These are phyloP conservation scores for Porodaedalea pini DNA, from an alignment of 1,284 basidiomycete species.

Conservation along the genomic window DNA sequence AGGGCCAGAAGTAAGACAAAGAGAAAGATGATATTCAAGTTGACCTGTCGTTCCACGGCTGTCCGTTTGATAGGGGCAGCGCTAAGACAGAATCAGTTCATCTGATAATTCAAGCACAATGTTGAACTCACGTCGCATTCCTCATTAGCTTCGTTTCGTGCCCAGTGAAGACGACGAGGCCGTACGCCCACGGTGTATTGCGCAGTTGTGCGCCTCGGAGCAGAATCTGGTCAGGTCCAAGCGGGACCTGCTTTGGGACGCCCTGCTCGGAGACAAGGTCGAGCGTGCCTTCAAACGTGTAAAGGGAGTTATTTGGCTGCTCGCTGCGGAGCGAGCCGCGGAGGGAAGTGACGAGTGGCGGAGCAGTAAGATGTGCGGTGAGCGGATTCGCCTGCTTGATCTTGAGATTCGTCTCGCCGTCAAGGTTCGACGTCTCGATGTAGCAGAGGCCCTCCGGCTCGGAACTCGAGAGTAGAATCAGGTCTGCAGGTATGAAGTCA, in stretches of 20 bases:
- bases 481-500: constrained; percentile 95
- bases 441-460: constrained; percentile 98
- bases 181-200: constrained; percentile 97
- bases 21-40: constrained; percentile 94
- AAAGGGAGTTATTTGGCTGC: constrained; percentile 96
- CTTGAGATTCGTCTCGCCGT: constrained; percentile 98
- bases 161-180: constrained; percentile 91
- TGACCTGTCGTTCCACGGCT: constrained; percentile 94
- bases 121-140: constrained; percentile 76
- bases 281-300: constrained; percentile 90
- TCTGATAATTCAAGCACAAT: constrained; percentile 3
- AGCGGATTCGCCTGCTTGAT: constrained; percentile 94
- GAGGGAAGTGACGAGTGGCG: constrained; percentile 69
- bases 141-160: constrained; percentile 99
- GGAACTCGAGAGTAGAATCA: constrained; percentile 83
- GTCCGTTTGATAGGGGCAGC: constrained; percentile 96
- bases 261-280: constrained; percentile 60
- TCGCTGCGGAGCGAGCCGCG: constrained; percentile 88
- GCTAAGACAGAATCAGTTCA: constrained; percentile 36
- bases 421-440: constrained; percentile 96
- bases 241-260: constrained; percentile 75
- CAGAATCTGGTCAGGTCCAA: constrained; percentile 94
- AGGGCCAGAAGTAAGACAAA: constrained; percentile 86
- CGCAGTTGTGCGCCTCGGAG: constrained; percentile 93
- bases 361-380: constrained; percentile 76